Base-by-base conservation (phyloP, 1,284 basidiomycete species). In the Papiliotrema flavescens region DNA sequence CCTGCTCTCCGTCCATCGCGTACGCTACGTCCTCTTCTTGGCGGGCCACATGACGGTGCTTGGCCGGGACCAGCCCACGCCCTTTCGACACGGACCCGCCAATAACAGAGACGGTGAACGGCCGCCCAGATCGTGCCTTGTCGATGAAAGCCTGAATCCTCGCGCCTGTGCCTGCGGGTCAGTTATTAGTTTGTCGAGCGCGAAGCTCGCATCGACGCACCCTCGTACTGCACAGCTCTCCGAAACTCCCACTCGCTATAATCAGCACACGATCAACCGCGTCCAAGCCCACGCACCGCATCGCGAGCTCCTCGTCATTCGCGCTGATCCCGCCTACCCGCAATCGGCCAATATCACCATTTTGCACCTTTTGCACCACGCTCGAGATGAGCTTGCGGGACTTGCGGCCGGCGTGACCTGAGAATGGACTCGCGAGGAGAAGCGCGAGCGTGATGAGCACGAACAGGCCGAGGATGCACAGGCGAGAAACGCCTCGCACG, bases 51-150 rank as follows among this genome's bases (percentile, higher is more conserved):
- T 22, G 50, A 19, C 26, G 32, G 36, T 26, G 39, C 15, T n/a
- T 7, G 24, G 60, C 57, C 14, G 64, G 63, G n/a, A 47, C 48
- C 9, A 73, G 60, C 11, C 67, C 70, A n/a, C 69, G 62, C 13
- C 70, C 70, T 53, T 73, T 74, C 20, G 72, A 73, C 3, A 74
- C 69, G 68, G 65, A 68, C 5, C 73, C 73, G 3, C 73, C 73
- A 43, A 75, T 65, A 9, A 71, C 68, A 13, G 67, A 63, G 2
- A 75, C 71, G 0, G 66, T 69, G 47, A 73, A 65, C 2, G 67
- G 62, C 44, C 63, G 49, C 0, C 73, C 69, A 13, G 58, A 60
- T 32, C 55, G 50, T 14, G 70, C 70, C 50, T 73, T 75, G 22
- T 67, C 67, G 20, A 74, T 55, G 49, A 74, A 74, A 6, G 60